Percentiles rank a stretch among this genome's conserved stretches.
Evolutionary conservation across 768 basidiomycete species (phyloP).

Genomic region (Lanmaoa rubissima): DNA sequence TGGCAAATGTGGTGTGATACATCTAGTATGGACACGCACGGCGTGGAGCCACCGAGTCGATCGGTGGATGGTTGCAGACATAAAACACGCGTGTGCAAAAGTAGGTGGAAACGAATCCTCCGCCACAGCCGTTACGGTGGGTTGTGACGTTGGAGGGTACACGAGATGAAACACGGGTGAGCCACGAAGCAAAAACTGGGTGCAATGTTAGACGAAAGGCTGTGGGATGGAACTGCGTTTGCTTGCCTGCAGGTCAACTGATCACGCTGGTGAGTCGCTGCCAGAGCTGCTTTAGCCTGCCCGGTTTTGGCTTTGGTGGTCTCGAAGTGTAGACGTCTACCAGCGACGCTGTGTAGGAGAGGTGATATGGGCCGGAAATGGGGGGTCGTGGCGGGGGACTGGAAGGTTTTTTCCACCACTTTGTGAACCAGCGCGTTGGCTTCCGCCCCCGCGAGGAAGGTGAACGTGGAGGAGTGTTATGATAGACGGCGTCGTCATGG

Average conservation of each 20-base stretch:
- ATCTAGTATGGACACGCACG: slow-evolving; percentile 22
- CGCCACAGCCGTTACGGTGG: neutral
- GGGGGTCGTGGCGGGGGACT: slow-evolving; percentile 23
- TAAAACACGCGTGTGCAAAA: slow-evolving; percentile 10
- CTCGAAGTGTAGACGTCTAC: slow-evolving; percentile 23
- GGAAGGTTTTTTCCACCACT: slow-evolving; percentile 27
- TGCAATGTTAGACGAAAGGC: neutral
- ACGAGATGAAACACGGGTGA: neutral
- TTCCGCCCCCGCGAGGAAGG: slow-evolving; percentile 10
- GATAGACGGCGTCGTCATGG: slow-evolving; percentile 32
- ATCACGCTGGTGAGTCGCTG: slow-evolving; percentile 20
- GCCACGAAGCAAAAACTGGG: neutral
- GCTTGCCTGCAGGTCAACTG: slow-evolving; percentile 17
- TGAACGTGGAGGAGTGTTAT: slow-evolving; percentile 13
- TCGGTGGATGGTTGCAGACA: slow-evolving; percentile 16
- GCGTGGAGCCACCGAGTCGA: slow-evolving; percentile 25
- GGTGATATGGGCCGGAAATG: slow-evolving; percentile 33
- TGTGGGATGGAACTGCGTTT: neutral
- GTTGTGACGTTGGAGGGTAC: neutral
- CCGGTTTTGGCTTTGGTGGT: slow-evolving; percentile 15
- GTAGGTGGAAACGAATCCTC: neutral
- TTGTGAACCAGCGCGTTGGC: slow-evolving; percentile 24
- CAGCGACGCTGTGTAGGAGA: slow-evolving; percentile 33
- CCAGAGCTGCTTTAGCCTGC: slow-evolving; percentile 32
- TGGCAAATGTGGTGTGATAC: slow-evolving; percentile 5